A percentile compares a stretch with the other conserved stretches of the same genome.
Conservation (phyloP, 2,329 filamentous ascomycete genomes). For the Aspergillus tubingensis region DNA sequence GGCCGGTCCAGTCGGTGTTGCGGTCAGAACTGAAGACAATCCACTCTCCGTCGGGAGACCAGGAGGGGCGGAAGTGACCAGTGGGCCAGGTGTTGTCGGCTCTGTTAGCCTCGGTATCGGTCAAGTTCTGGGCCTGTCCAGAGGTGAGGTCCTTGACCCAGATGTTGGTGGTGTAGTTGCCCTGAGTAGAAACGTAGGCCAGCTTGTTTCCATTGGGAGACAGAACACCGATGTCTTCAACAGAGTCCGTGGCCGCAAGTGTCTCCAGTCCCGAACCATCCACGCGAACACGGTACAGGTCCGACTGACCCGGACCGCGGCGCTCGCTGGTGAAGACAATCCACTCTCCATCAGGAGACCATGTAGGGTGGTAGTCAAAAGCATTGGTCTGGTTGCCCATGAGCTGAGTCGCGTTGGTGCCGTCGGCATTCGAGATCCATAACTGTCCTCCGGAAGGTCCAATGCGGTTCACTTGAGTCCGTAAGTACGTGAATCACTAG, state of each 20-base stretch:
- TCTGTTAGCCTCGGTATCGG: slow-evolving; percentile 31
- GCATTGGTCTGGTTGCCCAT: slow-evolving; percentile 2
- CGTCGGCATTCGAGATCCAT: slow-evolving; percentile 7
- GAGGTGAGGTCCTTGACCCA: slow-evolving; percentile 44
- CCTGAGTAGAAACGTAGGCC: slow-evolving; percentile 45
- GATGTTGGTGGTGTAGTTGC: slow-evolving; percentile 42
- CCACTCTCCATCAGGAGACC: slow-evolving; percentile 2
- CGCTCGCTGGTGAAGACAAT: slow-evolving; percentile 9
- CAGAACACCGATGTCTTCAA: slow-evolving; percentile 42
- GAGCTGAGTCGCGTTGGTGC: slow-evolving; percentile 2
- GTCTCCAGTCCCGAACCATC: slow-evolving; percentile 41
- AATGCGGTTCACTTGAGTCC: slow-evolving; percentile 4
- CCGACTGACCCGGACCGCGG: slow-evolving; percentile 4
- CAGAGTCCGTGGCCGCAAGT: slow-evolving; percentile 36
- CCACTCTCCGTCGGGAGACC: slow-evolving; percentile 47
- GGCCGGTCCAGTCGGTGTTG: slow-evolving; percentile 47
- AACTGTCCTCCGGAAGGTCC: slow-evolving; percentile 4
- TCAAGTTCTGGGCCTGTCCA: slow-evolving; percentile 38
- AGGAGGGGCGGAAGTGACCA: slow-evolving; percentile 43
- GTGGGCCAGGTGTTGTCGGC: slow-evolving; percentile 30
- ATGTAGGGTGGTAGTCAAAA: slow-evolving; percentile 5
- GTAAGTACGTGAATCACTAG: background rate
- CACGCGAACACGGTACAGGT: slow-evolving; percentile 28
- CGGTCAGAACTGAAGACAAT: slow-evolving; percentile 46
- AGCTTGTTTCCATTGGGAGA: slow-evolving; percentile 42